Conservation (phyloP, 306 rosid species). For the Fragaria iinumae region DNA sequence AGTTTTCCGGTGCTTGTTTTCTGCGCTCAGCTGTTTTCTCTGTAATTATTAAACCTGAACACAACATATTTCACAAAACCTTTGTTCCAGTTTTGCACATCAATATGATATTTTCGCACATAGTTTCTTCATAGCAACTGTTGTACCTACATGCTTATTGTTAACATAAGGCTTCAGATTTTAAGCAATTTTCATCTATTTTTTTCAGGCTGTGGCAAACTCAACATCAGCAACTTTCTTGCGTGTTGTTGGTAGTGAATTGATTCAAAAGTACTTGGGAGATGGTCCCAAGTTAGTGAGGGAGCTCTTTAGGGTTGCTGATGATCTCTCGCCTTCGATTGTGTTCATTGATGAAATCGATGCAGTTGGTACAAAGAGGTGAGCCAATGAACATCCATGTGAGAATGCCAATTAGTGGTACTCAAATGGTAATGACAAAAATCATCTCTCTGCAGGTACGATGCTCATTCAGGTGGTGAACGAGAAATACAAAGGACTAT, state of each 20-base stretch:
- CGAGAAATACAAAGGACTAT: constrained; percentile 97
- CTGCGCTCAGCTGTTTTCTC: not conserved
- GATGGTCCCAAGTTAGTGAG: constrained; percentile 98
- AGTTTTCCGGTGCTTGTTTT: not conserved
- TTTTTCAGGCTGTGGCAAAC: constrained; percentile 89
- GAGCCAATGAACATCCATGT: constrained; percentile 16
- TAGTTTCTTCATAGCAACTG: not conserved
- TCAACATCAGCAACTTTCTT: constrained; percentile 97
- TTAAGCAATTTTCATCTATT: constrained; percentile 1
- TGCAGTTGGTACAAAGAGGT: constrained; percentile 97
- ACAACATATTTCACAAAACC: not conserved
- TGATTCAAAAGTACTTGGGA: constrained; percentile 92
- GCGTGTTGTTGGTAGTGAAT: constrained; percentile 98
- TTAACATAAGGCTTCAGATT: not conserved
- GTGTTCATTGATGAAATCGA: constrained; percentile 98
- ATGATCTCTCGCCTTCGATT: constrained; percentile 93
- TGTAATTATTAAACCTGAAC: not conserved
- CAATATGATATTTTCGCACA: too few species aligned
- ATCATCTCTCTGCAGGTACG: constrained; percentile 54
- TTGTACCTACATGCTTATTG: not conserved
- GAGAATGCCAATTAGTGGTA: not conserved
- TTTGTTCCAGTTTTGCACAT: too few species aligned
- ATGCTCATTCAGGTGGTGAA: constrained; percentile 98
- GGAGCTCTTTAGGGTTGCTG: constrained; percentile 98
- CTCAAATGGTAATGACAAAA: constrained; percentile 12